A percentile compares a stretch with the other conserved stretches of the same genome.
Evolutionary conservation across 192 early-diverging fungal genomes (phyloP).

Genomic region (Glomus cerebriforme): DNA sequence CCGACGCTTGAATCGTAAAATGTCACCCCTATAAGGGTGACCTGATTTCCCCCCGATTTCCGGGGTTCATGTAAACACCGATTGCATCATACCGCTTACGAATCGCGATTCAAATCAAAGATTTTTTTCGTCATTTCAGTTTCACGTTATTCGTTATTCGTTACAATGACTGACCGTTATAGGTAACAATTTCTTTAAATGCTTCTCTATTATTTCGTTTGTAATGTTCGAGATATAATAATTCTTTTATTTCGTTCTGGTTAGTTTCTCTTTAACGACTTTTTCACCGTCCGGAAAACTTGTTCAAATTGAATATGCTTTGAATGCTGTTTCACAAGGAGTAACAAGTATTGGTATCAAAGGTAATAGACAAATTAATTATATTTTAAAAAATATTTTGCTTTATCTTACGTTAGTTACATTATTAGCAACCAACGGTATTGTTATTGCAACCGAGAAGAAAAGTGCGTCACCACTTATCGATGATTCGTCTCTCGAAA

Average conservation of each 20-base stretch:
- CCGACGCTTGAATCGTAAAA: too few species aligned
- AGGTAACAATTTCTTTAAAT: background rate
- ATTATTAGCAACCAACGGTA: slow-evolving; percentile 84
- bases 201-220: background rate
- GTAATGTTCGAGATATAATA: background rate
- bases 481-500: slow-evolving; percentile 90
- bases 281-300: slow-evolving; percentile 99
- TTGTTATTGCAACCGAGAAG: slow-evolving; percentile 98
- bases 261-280: slow-evolving; percentile 96
- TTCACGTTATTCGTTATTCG: background rate
- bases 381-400: background rate
- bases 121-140: background rate
- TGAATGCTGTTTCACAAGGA: slow-evolving; percentile 88
- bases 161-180: slow-evolving; percentile 22
- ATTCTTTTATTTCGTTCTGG: background rate
- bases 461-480: slow-evolving; percentile 91
- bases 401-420: background rate
- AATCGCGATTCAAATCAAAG: background rate
- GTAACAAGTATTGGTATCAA: slow-evolving; percentile 95
- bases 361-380: slow-evolving; percentile 48
- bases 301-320: slow-evolving; percentile 98
- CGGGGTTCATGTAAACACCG: background rate
- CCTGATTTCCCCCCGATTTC: too few species aligned
- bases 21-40: too few species aligned
- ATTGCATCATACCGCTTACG: background rate